Conservation (phyloP, 2,329 filamentous ascomycete species). For the Macrophomina pseudophaseolina region DNA sequence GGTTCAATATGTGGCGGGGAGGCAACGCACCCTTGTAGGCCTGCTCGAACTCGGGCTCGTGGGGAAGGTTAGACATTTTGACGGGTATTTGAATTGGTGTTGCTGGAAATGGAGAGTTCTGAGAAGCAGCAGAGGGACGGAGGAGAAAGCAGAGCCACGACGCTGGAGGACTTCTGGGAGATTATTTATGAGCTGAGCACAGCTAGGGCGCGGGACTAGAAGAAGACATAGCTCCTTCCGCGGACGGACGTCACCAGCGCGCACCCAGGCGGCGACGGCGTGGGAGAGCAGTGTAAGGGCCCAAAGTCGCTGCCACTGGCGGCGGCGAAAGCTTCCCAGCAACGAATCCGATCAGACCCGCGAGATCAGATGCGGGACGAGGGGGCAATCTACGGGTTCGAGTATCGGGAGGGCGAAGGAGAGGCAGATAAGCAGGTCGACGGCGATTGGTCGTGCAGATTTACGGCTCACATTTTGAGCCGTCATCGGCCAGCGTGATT, state of each 20-base stretch:
- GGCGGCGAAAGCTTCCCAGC: conserved; percentile 6
- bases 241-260: conserved; percentile 22
- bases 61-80: conserved; percentile 79
- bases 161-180: neutral
- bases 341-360: conserved; percentile 24
- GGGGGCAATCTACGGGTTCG: conserved; percentile 11
- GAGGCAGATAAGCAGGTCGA: conserved; percentile 17
- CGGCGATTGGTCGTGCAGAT: conserved; percentile 23
- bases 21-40: conserved; percentile 81
- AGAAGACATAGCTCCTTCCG: conserved; percentile 7
- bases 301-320: conserved; percentile 13
- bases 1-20: neutral
- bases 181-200: conserved; percentile 25
- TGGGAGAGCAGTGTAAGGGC: conserved; percentile 19
- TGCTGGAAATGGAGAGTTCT: conserved; percentile 13
- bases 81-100: conserved; percentile 7
- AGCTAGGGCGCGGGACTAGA: conserved; percentile 31
- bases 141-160: neutral
- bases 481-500: conserved; percentile 24
- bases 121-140: conserved; percentile 27
- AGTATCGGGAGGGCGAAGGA: conserved; percentile 14
- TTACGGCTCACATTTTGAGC: conserved; percentile 22
- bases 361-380: conserved; percentile 27
- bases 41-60: conserved; percentile 98
- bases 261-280: conserved; percentile 9